phyloP scores from a whole-genome alignment of 1,139 yeast species.

The Geotrichum aggregatum region DNA sequence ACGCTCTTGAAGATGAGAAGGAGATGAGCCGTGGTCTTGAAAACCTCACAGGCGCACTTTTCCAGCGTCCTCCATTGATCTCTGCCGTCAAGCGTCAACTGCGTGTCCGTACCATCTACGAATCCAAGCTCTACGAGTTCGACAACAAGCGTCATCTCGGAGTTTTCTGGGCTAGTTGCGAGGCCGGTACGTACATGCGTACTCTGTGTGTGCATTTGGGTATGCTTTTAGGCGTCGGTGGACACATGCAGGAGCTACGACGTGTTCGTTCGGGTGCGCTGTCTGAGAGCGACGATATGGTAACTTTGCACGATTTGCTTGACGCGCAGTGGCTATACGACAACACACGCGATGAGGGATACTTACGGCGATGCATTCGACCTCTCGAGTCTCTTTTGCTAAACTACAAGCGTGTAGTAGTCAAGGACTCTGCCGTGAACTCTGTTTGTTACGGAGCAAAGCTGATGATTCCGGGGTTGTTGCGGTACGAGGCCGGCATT shows the following conservation, averaged over 20 bases:
- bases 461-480: conserved; percentile 95
- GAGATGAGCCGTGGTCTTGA: conserved; percentile 85
- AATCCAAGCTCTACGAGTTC: conserved; percentile 89
- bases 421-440: conserved; percentile 96
- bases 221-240: conserved; percentile 97
- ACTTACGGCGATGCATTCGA: conserved; percentile 87
- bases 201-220: conserved; percentile 97
- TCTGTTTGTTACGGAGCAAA: conserved; percentile 99
- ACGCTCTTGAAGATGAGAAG: conserved; percentile 83
- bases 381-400: conserved; percentile 91
- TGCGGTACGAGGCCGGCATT: conserved; percentile 96
- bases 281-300: conserved; percentile 84
- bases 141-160: conserved; percentile 95
- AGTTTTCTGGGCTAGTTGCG: conserved; percentile 99
- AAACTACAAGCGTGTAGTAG: conserved; percentile 95
- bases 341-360: conserved; percentile 94
- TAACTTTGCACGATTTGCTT: conserved; percentile 91
- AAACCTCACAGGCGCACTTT: conserved; percentile 94
- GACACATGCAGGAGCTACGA: conserved; percentile 99
- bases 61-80: conserved; percentile 98
- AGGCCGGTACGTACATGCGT: conserved; percentile 99
- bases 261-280: conserved; percentile 98
- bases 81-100: conserved; percentile 98
- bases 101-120: conserved; percentile 96
- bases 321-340: conserved; percentile 98